Evolutionary conservation across 1,284 basidiomycete genomes (phyloP).

Genomic region (Puccinia polysora): DNA sequence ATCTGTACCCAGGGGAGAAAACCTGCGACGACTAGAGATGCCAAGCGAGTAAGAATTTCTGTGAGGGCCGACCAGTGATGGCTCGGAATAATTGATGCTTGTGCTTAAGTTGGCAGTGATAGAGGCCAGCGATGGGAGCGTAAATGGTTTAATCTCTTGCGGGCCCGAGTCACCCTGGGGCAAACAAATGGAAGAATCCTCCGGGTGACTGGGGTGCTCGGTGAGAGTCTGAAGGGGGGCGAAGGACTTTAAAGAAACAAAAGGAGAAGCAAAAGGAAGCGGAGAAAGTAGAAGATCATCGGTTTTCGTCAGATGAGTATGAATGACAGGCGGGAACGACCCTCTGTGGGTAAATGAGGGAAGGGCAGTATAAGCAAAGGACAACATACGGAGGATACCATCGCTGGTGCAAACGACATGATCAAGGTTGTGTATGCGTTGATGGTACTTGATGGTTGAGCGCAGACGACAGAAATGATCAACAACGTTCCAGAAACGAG

Average conservation of each 20-base stretch:
- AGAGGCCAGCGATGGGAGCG: conserved; percentile 29
- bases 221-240: neutral
- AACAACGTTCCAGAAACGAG: neutral
- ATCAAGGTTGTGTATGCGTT: neutral
- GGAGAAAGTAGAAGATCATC: neutral
- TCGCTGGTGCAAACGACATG: conserved; percentile 17
- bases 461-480: neutral
- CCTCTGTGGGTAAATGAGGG: too few relatives aligned
- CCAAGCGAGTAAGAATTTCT: conserved; percentile 13
- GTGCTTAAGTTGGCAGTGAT: conserved; percentile 22
- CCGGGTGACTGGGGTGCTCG: neutral
- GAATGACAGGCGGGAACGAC: too few relatives aligned
- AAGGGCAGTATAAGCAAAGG: neutral
- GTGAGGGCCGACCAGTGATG: conserved; percentile 19
- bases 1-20: conserved; percentile 23
- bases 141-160: conserved; percentile 30
- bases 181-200: neutral
- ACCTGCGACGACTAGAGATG: conserved; percentile 16
- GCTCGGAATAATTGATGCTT: neutral
- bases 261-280: neutral
- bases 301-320: too few relatives aligned
- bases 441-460: neutral
- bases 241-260: neutral
- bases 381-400: conserved; percentile 14
- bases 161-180: neutral